Evolutionary conservation across 1,284 basidiomycete species (phyloP), one percentile per base, ranked within the genome.

Genomic region (Leccinum pachyderme): DNA sequence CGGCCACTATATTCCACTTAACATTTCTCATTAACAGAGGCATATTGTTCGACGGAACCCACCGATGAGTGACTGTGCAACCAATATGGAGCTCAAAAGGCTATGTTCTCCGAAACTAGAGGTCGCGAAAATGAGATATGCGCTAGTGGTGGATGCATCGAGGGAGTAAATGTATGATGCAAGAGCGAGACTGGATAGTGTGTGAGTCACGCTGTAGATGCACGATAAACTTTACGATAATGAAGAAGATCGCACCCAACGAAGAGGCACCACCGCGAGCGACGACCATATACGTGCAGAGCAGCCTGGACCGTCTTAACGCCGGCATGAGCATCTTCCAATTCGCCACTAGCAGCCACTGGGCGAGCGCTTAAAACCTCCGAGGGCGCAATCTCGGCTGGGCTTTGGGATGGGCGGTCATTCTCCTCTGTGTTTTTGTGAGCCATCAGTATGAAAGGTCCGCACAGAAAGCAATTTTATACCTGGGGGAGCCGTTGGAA

Each of bases 121-220:
- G 2, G 84, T 78, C 1, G 86, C 86, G 57, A 81, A 86, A 13
- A 77, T 70, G 18, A 87, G 79, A 67, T 89, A 90, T 56, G 77
- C 80, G 64, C 76, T 85, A 4, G 87, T 90, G 12, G 87, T 90
- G 47, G 78, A 76, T 45, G 81, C 78, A 60, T 91, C 89, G 13
- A 91, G 75, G 0, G 87, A 87, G 69, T 91, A 91, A 59, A 89
- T 85, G 70, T 91, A 91, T 2, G 86, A 81, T 0, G 86, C 84
- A 3, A 90, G 77, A 28, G 77, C 86, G 55, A 91, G 73, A 49
- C 86, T 87, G 51, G 22, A 33, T n/a, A 47, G 37, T 4, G 33
- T 27, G 22, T 13, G 32, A 9, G 32, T 49, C 18, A 55, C 28
- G 27, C 12, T 39, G 11, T 18, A n/a, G 22, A 22, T 15, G 13